Evolutionary conservation across 441 rosid species (phyloP), one percentile per base, ranked within the genome.

Genomic region (Viola pubescens): DNA sequence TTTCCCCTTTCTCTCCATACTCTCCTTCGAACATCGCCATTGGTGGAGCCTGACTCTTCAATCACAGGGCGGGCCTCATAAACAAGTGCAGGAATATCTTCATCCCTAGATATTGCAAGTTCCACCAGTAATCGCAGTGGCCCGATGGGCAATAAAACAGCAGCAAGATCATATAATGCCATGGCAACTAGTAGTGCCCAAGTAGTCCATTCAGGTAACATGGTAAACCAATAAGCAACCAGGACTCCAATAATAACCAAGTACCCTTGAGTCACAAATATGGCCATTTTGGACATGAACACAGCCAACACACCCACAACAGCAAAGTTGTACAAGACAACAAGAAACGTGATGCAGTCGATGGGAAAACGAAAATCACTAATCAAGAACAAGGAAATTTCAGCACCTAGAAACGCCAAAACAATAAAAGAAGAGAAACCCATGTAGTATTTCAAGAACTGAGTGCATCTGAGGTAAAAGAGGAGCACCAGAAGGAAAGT

Each of bases 21-120:
- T 57, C 95, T 73, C 70, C 83, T 85, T 57, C 74, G 90, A 61
- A 70, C 74, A 10, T 41, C 71, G 54, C 66, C 67, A 44, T 68
- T 47, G 54, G 74, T 61, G 0, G 71, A 62, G 58, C 63, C 62
- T 0, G 81, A 61, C 61, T 88, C 77, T n/a, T 59, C 70, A 6
- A 68, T 73, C 54, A 91, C 86, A 2, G 98, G 96, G 1, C 96
- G 71, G 34, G 96, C 91, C 78, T 88, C 96, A 0, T 91, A 91
- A 39, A 91, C 96, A 69, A 91, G 64, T 4, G 96, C 98, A 0
- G 95, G 98, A 65, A 91, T 91, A 71, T 91, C 96, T 72, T 91
- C 98, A 70, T 91, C 96, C 71, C 98, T 82, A 0, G 96, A 86
- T 14, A 91, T 86, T n/a, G 98, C 98, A 67, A 88, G 92, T 82